Conservation (phyloP, 768 basidiomycete species). For the Leucogyrophana mollusca region DNA sequence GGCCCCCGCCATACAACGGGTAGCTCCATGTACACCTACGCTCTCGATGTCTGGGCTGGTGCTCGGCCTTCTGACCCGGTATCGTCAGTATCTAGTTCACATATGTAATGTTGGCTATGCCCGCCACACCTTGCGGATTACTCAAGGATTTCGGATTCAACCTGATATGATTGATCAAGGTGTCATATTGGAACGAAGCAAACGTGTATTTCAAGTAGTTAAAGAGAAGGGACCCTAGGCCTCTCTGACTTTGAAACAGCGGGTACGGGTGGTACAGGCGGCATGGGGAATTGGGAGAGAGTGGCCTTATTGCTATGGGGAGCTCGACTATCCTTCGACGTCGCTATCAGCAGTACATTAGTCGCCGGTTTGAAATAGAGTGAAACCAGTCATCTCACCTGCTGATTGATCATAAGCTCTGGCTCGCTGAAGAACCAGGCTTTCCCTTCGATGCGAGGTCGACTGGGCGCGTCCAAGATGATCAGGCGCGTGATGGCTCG, state of each 20-base stretch:
- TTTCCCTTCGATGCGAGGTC: slow-evolving; percentile 16
- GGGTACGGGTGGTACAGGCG: slow-evolving; percentile 32
- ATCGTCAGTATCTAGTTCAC: too few species aligned
- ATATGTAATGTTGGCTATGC: too few species aligned
- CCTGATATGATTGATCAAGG: too few species aligned
- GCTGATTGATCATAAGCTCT: slow-evolving; percentile 25
- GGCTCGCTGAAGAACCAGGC: slow-evolving; percentile 28
- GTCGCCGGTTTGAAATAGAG: not conserved
- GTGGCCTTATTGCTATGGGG: slow-evolving; percentile 21
- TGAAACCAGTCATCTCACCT: slow-evolving; percentile 10
- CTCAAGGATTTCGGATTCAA: too few species aligned
- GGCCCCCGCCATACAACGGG: slow-evolving; percentile 19
- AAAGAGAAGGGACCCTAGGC: not conserved
- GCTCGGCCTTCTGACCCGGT: too few species aligned
- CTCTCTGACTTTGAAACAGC: slow-evolving; percentile 10
- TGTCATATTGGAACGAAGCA: too few species aligned
- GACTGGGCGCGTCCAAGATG: slow-evolving; percentile 8
- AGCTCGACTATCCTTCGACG: not conserved
- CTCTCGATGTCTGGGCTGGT: too few species aligned
- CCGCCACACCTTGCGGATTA: too few species aligned
- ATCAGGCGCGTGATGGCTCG: slow-evolving; percentile 7
- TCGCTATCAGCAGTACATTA: not conserved
- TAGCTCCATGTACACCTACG: too few species aligned
- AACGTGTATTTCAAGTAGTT: too few species aligned
- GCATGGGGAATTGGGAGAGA: slow-evolving; percentile 37